Evolutionary conservation across 1,284 basidiomycete genomes (phyloP).

Genomic region (Schizophyllum amplum): DNA sequence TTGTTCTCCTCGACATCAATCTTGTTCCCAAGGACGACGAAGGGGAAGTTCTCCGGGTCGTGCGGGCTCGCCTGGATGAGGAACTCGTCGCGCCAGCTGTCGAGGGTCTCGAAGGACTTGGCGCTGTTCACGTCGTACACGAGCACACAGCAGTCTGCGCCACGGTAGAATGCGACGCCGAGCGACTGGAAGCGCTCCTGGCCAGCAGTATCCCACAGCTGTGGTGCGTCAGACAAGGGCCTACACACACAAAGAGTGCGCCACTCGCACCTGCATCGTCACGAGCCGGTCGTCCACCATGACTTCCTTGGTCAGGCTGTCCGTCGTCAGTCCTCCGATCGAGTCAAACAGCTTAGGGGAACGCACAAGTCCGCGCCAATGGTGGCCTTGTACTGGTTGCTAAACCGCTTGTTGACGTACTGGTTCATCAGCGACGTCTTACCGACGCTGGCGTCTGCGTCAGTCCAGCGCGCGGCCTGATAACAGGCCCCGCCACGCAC

Average conservation of each 20-base stretch:
- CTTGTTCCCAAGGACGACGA: slow-evolving; percentile 99
- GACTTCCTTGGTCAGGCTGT: slow-evolving; percentile 93
- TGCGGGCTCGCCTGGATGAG: slow-evolving; percentile 97
- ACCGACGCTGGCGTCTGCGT: slow-evolving; percentile 65
- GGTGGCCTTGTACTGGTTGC: slow-evolving; percentile 98
- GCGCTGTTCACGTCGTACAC: slow-evolving; percentile 99
- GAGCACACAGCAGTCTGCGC: slow-evolving; percentile 98
- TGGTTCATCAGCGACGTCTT: slow-evolving; percentile 99
- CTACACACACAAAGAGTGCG: background rate
- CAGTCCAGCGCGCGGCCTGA: slow-evolving; percentile 11
- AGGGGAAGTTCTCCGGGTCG: slow-evolving; percentile 98
- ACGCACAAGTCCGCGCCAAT: slow-evolving; percentile 87
- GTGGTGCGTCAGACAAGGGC: background rate
- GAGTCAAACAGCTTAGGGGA: slow-evolving; percentile 7
- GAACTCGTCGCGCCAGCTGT: slow-evolving; percentile 97
- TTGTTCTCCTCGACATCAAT: slow-evolving; percentile 99
- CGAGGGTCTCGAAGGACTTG: slow-evolving; percentile 97
- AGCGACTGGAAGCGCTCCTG: slow-evolving; percentile 99
- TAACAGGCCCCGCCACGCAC: slow-evolving; percentile 41
- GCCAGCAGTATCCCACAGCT: slow-evolving; percentile 99
- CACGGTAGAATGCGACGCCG: slow-evolving; percentile 98
- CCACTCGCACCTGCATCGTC: slow-evolving; percentile 84
- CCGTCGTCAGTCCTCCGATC: slow-evolving; percentile 13
- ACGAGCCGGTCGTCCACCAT: slow-evolving; percentile 98
- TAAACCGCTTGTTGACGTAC: slow-evolving; percentile 99